These are phyloP conservation scores for Starmerella potacharoeniae DNA, from an alignment of 805 yeast genomes.

Conservation along the genomic window DNA sequence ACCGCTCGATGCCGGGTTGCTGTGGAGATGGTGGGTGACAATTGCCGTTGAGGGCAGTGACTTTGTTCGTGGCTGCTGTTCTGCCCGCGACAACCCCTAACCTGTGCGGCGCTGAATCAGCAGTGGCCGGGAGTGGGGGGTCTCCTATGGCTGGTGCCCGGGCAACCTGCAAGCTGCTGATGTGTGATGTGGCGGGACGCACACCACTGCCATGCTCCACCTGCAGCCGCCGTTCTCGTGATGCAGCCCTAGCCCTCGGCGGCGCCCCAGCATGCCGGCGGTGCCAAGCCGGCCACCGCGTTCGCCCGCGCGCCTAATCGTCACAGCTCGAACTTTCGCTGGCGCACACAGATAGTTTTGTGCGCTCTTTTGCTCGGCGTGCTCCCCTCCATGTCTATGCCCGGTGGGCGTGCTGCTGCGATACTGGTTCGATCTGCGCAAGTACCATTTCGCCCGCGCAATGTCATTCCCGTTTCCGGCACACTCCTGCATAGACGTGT, in stretches of 20 bases:
- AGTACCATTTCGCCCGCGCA: too few relatives aligned
- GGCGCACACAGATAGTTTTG: too few relatives aligned
- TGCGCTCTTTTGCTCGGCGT: too few relatives aligned
- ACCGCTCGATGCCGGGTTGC: not conserved
- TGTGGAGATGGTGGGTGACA: not conserved
- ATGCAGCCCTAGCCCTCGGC: not conserved
- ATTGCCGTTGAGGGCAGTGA: not conserved
- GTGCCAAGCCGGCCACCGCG: too few relatives aligned
- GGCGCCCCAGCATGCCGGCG: not conserved
- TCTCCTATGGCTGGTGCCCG: not conserved
- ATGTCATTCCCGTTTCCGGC: too few relatives aligned
- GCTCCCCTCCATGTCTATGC: too few relatives aligned
- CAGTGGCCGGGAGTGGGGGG: not conserved
- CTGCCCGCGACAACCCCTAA: not conserved
- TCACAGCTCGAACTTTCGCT: too few relatives aligned
- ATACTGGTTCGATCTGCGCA: too few relatives aligned
- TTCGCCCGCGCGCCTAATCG: too few relatives aligned
- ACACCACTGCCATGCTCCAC: not conserved
- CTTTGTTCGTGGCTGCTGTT: not conserved
- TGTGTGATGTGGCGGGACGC: not conserved
- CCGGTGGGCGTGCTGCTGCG: too few relatives aligned
- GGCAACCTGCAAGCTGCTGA: too few relatives aligned
- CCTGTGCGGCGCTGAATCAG: not conserved
- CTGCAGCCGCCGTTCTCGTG: not conserved
- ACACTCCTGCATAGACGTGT: too few relatives aligned